Evolutionary conservation across 2,329 filamentous ascomycete species (phyloP).

Genomic region (Exophiala bonariae): DNA sequence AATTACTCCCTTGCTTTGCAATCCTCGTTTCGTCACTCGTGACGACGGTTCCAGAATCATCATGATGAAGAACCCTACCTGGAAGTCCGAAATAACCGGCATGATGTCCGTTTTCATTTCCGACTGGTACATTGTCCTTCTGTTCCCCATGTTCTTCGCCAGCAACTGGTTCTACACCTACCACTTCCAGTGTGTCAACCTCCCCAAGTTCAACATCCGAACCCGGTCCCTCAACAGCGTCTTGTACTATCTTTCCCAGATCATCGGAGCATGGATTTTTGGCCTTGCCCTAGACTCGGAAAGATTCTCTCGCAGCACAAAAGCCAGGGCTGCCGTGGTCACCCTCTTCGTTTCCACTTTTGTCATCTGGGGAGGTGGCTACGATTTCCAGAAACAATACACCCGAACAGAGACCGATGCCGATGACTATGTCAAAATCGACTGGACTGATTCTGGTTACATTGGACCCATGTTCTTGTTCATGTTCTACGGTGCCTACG

Average conservation of each 20-base stretch:
- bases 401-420: constrained; percentile 41
- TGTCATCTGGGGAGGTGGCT: constrained; percentile 80
- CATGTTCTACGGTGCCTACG: constrained; percentile 87
- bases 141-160: constrained; percentile 81
- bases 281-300: constrained; percentile 69
- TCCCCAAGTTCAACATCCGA: constrained; percentile 69
- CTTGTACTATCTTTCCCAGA: constrained; percentile 79
- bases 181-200: constrained; percentile 74
- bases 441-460: constrained; percentile 70
- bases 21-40: constrained; percentile 69
- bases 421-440: constrained; percentile 39
- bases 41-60: constrained; percentile 78
- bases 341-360: constrained; percentile 70
- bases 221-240: constrained; percentile 75
- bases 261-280: constrained; percentile 71
- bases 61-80: constrained; percentile 86
- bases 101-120: constrained; percentile 70
- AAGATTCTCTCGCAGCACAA: constrained; percentile 60
- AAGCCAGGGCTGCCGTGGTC: constrained; percentile 65
- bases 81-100: constrained; percentile 75
- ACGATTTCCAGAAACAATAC: constrained; percentile 69
- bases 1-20: constrained; percentile 63
- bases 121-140: constrained; percentile 70
- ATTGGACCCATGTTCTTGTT: constrained; percentile 83
- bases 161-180: constrained; percentile 82